Conservation (phyloP, 768 basidiomycete species). For the Tephrocybe rancida region DNA sequence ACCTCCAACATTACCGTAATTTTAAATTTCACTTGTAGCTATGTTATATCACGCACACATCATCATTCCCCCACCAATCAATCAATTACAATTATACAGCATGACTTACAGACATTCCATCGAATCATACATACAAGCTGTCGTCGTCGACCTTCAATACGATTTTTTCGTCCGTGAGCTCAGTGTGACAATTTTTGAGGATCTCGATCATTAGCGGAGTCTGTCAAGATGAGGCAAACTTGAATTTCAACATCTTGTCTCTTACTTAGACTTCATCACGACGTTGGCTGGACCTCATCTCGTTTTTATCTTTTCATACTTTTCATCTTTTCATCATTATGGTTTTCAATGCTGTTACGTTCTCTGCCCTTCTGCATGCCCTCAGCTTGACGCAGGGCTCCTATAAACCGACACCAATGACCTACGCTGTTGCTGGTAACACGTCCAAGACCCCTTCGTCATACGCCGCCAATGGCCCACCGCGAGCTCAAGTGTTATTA, state of each 20-base stretch:
- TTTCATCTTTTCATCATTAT: constrained; percentile 17
- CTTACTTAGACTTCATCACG: constrained; percentile 5
- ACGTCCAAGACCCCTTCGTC: background rate
- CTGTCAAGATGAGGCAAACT: no score
- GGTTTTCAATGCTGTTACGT: constrained; percentile 23
- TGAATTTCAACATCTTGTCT: no score
- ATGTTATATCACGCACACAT: constrained; percentile 33
- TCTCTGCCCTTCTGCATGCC: constrained; percentile 32
- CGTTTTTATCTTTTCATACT: constrained; percentile 3
- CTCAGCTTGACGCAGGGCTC: constrained; percentile 30
- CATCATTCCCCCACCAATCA: constrained; percentile 38
- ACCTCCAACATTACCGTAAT: constrained; percentile 27
- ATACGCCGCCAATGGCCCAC: constrained; percentile 1
- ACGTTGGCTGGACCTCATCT: constrained; percentile 23
- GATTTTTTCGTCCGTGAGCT: background rate
- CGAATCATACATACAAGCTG: constrained; percentile 5
- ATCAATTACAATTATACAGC: constrained; percentile 21
- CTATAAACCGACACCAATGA: constrained; percentile 27
- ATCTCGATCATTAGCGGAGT: no score
- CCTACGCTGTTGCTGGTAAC: constrained; percentile 6
- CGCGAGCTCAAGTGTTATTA: constrained; percentile 3
- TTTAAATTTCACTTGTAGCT: constrained; percentile 29
- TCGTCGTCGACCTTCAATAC: background rate
- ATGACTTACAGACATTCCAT: constrained; percentile 29
- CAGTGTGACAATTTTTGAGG: no score